These are phyloP conservation scores for Pythium chondricola DNA, from an alignment of 352 stramenopile species.

Conservation along the genomic window DNA sequence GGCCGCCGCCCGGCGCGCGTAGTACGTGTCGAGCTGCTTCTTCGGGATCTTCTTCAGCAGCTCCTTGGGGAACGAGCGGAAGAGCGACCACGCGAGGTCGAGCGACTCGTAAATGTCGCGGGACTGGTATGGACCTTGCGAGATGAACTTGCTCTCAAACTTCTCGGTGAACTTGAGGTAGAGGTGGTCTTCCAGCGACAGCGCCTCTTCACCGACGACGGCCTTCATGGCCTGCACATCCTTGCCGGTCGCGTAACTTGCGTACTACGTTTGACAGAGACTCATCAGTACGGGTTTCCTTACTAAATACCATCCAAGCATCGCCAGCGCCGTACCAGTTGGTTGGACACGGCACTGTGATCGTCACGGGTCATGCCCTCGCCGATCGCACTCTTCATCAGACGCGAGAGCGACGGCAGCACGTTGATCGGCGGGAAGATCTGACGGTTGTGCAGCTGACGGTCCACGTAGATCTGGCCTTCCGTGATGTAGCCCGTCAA, in stretches of 20 bases:
- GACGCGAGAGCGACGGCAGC: conserved; percentile 96
- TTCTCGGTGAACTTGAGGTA: conserved; percentile 99
- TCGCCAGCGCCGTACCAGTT: conserved; percentile 82
- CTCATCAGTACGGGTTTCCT: too few species aligned
- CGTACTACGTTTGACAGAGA: conserved; percentile 42
- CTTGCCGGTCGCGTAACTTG: conserved; percentile 89
- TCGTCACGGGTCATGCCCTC: conserved; percentile 99
- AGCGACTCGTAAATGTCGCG: conserved; percentile 98
- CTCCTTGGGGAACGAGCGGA: conserved; percentile 98
- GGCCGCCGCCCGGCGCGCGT: conserved; percentile 89
- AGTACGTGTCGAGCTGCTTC: conserved; percentile 97
- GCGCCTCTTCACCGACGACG: conserved; percentile 98
- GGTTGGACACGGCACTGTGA: conserved; percentile 98
- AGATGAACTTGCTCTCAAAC: conserved; percentile 99
- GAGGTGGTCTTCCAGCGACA: conserved; percentile 98
- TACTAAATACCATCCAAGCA: too few species aligned
- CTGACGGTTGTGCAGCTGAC: conserved; percentile 97
- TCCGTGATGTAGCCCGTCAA: conserved; percentile 99
- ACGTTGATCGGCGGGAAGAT: conserved; percentile 99
- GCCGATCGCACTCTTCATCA: conserved; percentile 99
- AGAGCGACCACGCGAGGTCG: conserved; percentile 97
- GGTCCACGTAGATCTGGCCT: conserved; percentile 97
- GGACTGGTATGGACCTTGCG: conserved; percentile 96
- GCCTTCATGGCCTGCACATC: conserved; percentile 99
- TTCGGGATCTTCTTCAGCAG: conserved; percentile 99